phyloP scores from a whole-genome alignment of 345 rosid species.

The Gossypium thurberi region DNA sequence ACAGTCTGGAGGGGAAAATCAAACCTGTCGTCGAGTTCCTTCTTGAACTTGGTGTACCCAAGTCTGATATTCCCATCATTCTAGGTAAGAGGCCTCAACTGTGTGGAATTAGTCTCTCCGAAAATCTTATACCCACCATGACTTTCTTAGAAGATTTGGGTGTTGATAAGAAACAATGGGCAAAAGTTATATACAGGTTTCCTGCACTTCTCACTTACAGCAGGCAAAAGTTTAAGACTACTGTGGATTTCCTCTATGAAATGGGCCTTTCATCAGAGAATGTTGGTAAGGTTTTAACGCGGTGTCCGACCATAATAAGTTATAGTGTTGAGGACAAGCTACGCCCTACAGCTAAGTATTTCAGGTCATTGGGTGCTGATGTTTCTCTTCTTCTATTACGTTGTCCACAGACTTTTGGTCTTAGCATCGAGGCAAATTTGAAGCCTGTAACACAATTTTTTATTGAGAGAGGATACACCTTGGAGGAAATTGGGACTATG shows the following conservation, averaged over 20 bases:
- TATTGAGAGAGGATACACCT: conserved; percentile 51
- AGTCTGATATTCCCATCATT: conserved; percentile 52
- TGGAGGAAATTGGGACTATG: conserved; percentile 66
- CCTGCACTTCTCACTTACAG: conserved; percentile 79
- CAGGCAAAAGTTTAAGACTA: conserved; percentile 55
- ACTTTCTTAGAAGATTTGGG: conserved; percentile 62
- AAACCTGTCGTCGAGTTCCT: conserved; percentile 86
- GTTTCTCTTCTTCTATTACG: conserved; percentile 56
- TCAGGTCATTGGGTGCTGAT: conserved; percentile 54
- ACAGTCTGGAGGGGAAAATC: conserved; percentile 78
- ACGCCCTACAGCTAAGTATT: conserved; percentile 69
- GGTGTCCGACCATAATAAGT: conserved; percentile 67
- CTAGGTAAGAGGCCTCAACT: conserved; percentile 77
- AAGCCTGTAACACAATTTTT: conserved; percentile 79
- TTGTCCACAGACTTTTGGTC: conserved; percentile 72
- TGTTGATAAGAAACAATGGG: conserved; percentile 77
- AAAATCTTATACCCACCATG: conserved; percentile 80
- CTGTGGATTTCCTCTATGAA: conserved; percentile 60
- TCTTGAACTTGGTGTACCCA: conserved; percentile 67
- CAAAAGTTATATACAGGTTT: conserved; percentile 71
- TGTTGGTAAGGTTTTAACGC: conserved; percentile 64
- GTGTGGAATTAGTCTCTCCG: conserved; percentile 73
- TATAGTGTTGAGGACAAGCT: conserved; percentile 80
- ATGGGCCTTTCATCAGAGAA: conserved; percentile 59
- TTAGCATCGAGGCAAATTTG: conserved; percentile 71